Percentiles rank a stretch among this genome's conserved stretches.
These are phyloP conservation scores for Agaricales sp. DNA, from an alignment of 1,284 basidiomycete genomes.

Conservation along the genomic window DNA sequence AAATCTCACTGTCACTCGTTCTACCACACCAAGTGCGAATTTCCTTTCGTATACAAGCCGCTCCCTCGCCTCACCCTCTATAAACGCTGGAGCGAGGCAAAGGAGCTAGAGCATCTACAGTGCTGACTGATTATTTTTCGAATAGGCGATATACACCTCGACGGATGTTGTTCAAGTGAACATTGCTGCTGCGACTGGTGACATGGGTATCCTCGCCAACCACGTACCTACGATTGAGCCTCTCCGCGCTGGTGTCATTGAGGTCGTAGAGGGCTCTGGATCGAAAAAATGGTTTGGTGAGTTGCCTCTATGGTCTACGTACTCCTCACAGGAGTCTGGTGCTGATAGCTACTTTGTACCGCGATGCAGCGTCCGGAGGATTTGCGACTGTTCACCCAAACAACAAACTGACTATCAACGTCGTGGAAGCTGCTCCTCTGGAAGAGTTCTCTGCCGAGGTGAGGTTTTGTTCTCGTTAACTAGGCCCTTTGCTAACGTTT, in stretches of 20 bases:
- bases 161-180: constrained; percentile 91
- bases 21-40: constrained; percentile 84
- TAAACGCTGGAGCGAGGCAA: too few species aligned
- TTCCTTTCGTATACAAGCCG: constrained; percentile 2
- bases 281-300: constrained; percentile 95
- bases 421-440: constrained; percentile 90
- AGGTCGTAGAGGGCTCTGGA: constrained; percentile 78
- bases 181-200: constrained; percentile 86
- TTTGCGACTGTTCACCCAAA: constrained; percentile 98
- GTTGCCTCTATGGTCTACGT: constrained; percentile 19
- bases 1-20: constrained; percentile 83
- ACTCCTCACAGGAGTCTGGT: background rate
- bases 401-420: constrained; percentile 95
- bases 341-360: constrained; percentile 1
- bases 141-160: constrained; percentile 78
- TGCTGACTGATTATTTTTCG: too few species aligned
- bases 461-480: constrained; percentile 13
- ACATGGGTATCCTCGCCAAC: constrained; percentile 97
- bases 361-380: constrained; percentile 76
- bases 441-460: constrained; percentile 88
- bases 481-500: constrained; percentile 6
- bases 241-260: constrained; percentile 85
- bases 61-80: too few species aligned
- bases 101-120: too few species aligned
- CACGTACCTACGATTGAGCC: constrained; percentile 93